Conservation (phyloP, 352 stramenopile genomes). For the Pythium rhizo-oryzae region DNA sequence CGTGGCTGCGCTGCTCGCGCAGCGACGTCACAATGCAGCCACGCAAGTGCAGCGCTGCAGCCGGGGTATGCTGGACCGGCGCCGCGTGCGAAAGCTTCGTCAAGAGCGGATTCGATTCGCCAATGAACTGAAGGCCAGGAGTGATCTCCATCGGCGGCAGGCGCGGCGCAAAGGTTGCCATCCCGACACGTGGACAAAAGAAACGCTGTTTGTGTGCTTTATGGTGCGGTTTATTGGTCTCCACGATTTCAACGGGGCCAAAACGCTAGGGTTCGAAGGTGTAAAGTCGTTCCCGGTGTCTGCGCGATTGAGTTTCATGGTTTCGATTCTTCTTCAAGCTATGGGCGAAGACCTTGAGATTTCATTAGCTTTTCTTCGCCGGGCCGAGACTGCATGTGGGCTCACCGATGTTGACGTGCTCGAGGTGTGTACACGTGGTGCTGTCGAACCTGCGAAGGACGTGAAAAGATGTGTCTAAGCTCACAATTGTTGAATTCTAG, state of each 20-base stretch:
- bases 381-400: slow-evolving; percentile 14
- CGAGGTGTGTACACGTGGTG: slow-evolving; percentile 31
- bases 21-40: slow-evolving; percentile 21
- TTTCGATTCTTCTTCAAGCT: slow-evolving; percentile 27
- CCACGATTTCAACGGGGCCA: slow-evolving; percentile 32
- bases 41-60: slow-evolving; percentile 30
- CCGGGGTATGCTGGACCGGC: slow-evolving; percentile 21
- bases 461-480: neutral
- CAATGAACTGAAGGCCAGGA: slow-evolving; percentile 13
- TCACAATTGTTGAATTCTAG: slow-evolving; percentile 27
- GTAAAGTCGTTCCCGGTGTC: slow-evolving; percentile 22
- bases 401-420: slow-evolving; percentile 33
- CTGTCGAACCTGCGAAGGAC: too few species aligned
- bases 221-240: slow-evolving; percentile 34
- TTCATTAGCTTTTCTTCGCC: slow-evolving; percentile 26
- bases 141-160: slow-evolving; percentile 20
- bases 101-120: slow-evolving; percentile 21
- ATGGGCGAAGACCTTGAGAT: slow-evolving; percentile 34
- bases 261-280: slow-evolving; percentile 24
- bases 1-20: slow-evolving; percentile 17
- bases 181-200: slow-evolving; percentile 16
- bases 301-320: slow-evolving; percentile 30
- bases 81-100: slow-evolving; percentile 12
- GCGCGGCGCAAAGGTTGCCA: slow-evolving; percentile 22
- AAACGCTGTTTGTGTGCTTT: slow-evolving; percentile 28